Evolutionary conservation across 2,329 filamentous ascomycete species (phyloP), one percentile per base, ranked within the genome.

Genomic region (Scedosporium dehoogii): DNA sequence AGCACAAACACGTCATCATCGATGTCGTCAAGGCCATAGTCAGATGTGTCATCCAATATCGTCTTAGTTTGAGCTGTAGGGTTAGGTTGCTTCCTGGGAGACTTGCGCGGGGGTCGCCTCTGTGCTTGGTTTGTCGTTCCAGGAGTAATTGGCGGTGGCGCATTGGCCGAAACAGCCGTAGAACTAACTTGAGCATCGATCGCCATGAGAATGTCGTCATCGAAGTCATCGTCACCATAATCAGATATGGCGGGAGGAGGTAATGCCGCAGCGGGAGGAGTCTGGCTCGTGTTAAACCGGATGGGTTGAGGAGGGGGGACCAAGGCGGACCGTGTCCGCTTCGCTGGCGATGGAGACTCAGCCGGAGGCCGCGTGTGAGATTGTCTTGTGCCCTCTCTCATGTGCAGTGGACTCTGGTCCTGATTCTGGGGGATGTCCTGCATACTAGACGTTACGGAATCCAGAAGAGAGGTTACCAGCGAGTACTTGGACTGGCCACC

Each of bases 1-100:
- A 85, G 79, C 7, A 82, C 74, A 57, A 87, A 84, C 64, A 87
- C 86, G 63, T 89, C 86, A 59, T 84, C 85, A 63, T 89, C 86
- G 59, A 84, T 68, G 65, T 90, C 86, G 56, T 81, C 86, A 73
- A 89, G 88, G 55, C 88, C 86, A 60, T 88, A 83, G 53, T 78
- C 74, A 51, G 70, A 70, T 3, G 12, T 16, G 27, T 59, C 57
- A 25, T 59, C 57, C 12, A n/a, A 12, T 44, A 21, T 23, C 2
- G 51, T 23, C 51, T 21, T 6, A 27, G 25, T 25, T 12, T 63
- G 69, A 64, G 62, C 68, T 68, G 6, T 62, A 23, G 16, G 46
- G 27, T 56, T 65, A 60, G 23, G 38, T 27, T 33, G 53, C 60
- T 18, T 62, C 60, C 9, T 61, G 42, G 61, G 61, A 14, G 44